Base-by-base conservation (phyloP, 2,329 filamentous ascomycete genomes). In the Xylariaceae sp. region DNA sequence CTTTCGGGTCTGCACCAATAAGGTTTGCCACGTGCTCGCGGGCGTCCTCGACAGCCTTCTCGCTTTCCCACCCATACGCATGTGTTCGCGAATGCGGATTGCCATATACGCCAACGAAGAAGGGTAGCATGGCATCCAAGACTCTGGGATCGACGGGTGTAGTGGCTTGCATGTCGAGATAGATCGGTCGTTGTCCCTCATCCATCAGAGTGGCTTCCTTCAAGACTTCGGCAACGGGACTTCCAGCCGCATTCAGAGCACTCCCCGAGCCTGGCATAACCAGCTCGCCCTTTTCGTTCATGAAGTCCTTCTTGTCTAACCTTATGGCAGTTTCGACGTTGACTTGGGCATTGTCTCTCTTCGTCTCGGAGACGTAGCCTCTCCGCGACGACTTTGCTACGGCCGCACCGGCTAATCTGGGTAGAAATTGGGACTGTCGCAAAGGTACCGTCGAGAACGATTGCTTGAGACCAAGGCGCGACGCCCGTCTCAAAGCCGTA, bases 11-110 rank as follows among this genome's bases (percentile, higher is more conserved):
- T 24, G 95, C 95, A 23, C 94, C 94, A 65, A 99, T 95, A 53
- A 99, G 83, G 34, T 82, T 83, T 3, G 95, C 95, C 63, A 98
- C 83, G 70, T 98, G 86, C 67, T 84, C 84, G 68, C 95, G 86
- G 39, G 95, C 93, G 62, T 91, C 84, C 74, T 99, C 95, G 19
- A 96, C 89, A 0, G 91, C 94, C 77, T 93, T 92, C 71, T 99
- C 95, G 50, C 90, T 96, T 79, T 99, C 95, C 95, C 95, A 99
- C 47, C 95, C 95, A 75, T 99, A 99, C 21, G 95, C 93, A 75
- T 99, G 95, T 55, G 95, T 99, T 70, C 94, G 87, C 53, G 94
- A 98, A 75, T 99, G 95, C 34, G 95, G 95, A 76, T 99, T 99
- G 66, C 95, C 95, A 73, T 96, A 99, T 45, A 96, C 85, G 62